Conservation (phyloP, 2,329 filamentous ascomycete species). For the Talaromyces sp. region DNA sequence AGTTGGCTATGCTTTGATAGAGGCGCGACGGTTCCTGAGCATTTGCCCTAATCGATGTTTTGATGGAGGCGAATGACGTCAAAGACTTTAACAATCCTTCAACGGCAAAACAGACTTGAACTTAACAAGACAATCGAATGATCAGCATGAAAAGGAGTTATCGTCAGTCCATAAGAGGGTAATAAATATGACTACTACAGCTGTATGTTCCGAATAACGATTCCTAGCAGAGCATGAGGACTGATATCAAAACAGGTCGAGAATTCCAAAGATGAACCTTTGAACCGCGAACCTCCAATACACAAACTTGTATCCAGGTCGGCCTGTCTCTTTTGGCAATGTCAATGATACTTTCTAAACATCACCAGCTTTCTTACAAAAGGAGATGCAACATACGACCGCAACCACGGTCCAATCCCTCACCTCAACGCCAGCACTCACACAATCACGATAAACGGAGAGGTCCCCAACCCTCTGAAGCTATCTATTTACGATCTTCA, state of each 20-base stretch:
- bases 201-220: not conserved
- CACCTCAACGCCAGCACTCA: constrained; percentile 44
- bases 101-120: not conserved
- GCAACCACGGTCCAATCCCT: constrained; percentile 57
- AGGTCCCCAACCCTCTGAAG: constrained; percentile 42
- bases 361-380: constrained; percentile 51
- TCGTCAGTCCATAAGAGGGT: not conserved
- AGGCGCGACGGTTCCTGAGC: not conserved
- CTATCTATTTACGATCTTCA: constrained; percentile 48
- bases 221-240: not conserved
- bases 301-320: constrained; percentile 25
- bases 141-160: no score
- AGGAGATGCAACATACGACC: constrained; percentile 53
- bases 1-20: not conserved
- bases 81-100: not conserved
- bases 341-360: not conserved
- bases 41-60: not conserved
- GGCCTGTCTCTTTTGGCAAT: not conserved
- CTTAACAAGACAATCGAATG: not conserved
- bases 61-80: constrained; percentile 11
- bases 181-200: not conserved
- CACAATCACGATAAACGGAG: constrained; percentile 49
- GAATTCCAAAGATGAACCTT: constrained; percentile 22
- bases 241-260: not conserved
- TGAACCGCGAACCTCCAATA: constrained; percentile 33